Percentiles rank a stretch among this genome's conserved stretches.
phyloP scores from a whole-genome alignment of 495 filamentous ascomycete species.

The Clohesyomyces aquaticus region DNA sequence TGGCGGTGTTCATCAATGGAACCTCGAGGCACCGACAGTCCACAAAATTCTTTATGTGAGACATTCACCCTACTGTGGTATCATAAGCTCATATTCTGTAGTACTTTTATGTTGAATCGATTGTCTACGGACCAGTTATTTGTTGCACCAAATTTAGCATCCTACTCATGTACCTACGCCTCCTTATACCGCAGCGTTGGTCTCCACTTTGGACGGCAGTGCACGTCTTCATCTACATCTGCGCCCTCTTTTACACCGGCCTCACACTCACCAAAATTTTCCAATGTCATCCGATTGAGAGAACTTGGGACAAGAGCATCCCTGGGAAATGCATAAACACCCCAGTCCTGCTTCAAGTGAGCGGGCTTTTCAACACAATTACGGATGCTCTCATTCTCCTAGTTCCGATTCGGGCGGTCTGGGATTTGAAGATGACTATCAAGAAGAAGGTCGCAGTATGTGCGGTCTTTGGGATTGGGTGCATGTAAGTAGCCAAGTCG shows the following conservation, averaged over 20 bases:
- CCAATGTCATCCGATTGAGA: constrained; percentile 17
- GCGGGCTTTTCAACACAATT: constrained; percentile 30
- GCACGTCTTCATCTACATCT: constrained; percentile 21
- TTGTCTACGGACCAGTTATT: constrained; percentile 30
- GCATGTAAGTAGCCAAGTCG: constrained; percentile 9
- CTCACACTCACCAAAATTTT: constrained; percentile 29
- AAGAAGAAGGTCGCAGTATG: constrained; percentile 28
- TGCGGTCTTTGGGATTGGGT: constrained; percentile 26
- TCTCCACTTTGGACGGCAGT: constrained; percentile 17
- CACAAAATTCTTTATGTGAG: constrained; percentile 15
- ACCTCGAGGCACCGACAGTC: constrained; percentile 1
- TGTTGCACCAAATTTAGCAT: constrained; percentile 27
- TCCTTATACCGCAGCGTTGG: constrained; percentile 23
- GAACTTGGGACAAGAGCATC: constrained; percentile 13
- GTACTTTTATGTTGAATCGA: constrained; percentile 24
- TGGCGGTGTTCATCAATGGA: constrained; percentile 25
- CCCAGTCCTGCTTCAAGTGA: constrained; percentile 13
- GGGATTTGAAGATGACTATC: constrained; percentile 19
- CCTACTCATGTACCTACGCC: constrained; percentile 23
- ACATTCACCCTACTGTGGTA: not conserved
- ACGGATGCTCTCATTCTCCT: constrained; percentile 28
- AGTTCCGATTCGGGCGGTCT: constrained; percentile 16
- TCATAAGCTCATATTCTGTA: constrained; percentile 3
- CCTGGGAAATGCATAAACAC: constrained; percentile 19
- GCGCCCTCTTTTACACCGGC: constrained; percentile 16